Conservation (phyloP, 257 asterid genomes). For the Solanum etuberosum region DNA sequence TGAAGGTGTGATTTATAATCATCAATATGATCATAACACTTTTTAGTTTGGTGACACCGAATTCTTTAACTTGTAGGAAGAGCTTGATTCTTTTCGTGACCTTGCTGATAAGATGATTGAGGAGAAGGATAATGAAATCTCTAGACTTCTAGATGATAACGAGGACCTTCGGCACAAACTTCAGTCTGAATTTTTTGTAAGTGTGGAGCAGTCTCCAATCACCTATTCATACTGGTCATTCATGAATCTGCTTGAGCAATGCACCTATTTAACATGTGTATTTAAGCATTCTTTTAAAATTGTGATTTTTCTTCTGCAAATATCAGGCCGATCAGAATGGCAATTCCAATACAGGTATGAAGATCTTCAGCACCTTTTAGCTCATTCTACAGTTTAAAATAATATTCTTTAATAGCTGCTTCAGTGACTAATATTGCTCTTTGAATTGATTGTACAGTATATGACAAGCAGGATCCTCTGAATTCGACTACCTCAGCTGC, state of each 20-base stretch:
- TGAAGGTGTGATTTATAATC: slow-evolving; percentile 47
- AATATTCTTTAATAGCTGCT: not conserved
- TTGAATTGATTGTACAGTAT: slow-evolving; percentile 36
- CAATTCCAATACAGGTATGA: slow-evolving; percentile 47
- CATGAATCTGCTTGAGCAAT: not conserved
- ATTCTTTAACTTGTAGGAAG: slow-evolving; percentile 46
- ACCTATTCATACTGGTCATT: not conserved
- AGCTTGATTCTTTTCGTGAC: slow-evolving; percentile 71
- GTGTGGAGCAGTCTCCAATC: not conserved
- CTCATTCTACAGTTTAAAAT: not conserved
- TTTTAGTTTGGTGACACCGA: not conserved
- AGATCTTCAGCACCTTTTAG: not conserved
- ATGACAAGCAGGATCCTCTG: slow-evolving; percentile 48
- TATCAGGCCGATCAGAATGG: slow-evolving; percentile 50
- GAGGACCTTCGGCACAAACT: slow-evolving; percentile 56
- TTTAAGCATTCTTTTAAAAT: not conserved
- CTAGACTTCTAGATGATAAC: slow-evolving; percentile 72
- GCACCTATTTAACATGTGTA: not conserved
- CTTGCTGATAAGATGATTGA: slow-evolving; percentile 97
- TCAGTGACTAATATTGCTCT: slow-evolving; percentile 1
- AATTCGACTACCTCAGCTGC: slow-evolving; percentile 63
- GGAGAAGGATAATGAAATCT: slow-evolving; percentile 86
- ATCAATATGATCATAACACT: not conserved
- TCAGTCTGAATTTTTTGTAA: slow-evolving; percentile 60
- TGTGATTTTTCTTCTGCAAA: not conserved